phyloP scores from a whole-genome alignment of 225 moss, liverwort and hornwort genomes.

The Anthoceros angustus region DNA sequence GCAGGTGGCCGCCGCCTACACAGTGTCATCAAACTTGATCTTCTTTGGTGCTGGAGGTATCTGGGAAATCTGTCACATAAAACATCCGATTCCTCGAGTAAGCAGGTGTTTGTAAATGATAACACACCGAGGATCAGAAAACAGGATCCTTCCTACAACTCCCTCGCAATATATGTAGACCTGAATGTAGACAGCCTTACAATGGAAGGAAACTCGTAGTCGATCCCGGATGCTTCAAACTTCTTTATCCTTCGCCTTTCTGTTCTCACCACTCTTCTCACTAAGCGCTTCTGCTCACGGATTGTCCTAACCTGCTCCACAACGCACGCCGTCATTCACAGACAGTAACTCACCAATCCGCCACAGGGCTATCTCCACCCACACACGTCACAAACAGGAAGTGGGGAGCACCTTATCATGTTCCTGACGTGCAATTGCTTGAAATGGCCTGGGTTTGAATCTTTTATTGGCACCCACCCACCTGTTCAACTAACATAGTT shows the following conservation, averaged over 20 bases:
- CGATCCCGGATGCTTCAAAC: constrained; percentile 56
- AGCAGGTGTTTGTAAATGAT: not conserved
- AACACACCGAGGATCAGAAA: no score
- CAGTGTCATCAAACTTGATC: constrained; percentile 8
- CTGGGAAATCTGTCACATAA: constrained; percentile 21
- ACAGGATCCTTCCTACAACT: not conserved
- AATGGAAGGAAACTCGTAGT: constrained; percentile 71
- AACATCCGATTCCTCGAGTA: not conserved
- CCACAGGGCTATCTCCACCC: no score
- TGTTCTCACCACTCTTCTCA: constrained; percentile 43
- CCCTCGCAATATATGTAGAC: not conserved
- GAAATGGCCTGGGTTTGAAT: constrained; percentile 27
- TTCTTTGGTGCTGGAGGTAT: constrained; percentile 30
- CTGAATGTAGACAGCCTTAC: constrained; percentile 15
- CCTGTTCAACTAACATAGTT: constrained; percentile 10
- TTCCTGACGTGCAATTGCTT: constrained; percentile 33
- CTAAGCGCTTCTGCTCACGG: constrained; percentile 39
- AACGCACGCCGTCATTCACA: not conserved
- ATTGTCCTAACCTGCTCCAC: constrained; percentile 33
- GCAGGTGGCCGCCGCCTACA: no score
- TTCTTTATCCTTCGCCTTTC: constrained; percentile 45
- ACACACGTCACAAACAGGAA: no score
- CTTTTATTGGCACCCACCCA: constrained; percentile 55
- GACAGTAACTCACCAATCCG: no score
- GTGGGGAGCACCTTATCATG: constrained; percentile 38